Evolutionary conservation across 2,329 filamentous ascomycete genomes (phyloP), one percentile per base, ranked within the genome.

Genomic region (Fusarium brevicatenulatum): DNA sequence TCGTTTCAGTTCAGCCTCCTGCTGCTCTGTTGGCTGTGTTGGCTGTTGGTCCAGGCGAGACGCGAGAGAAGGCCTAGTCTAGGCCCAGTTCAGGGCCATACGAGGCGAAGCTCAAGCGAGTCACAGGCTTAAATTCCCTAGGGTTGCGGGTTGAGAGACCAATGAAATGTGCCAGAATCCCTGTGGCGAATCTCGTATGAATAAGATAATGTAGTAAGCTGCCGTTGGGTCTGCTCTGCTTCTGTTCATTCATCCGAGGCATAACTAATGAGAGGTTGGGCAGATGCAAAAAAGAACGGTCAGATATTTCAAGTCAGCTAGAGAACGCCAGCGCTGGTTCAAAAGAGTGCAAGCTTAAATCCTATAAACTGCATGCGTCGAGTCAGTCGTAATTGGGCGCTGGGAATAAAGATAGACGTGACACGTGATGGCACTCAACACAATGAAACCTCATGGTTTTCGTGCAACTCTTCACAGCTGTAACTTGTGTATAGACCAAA

Each of bases 1-100:
- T 34, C 28, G 34, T 68, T 44, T 68, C 42, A 72, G 73, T 73
- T 73, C 71, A 73, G 71, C 71, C 71, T 73, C 67, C 55, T 57
- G 71, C 39, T 28, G 53, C 46, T 40, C 30, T 25, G 49, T 25
- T 67, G 57, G 70, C 53, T 61, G 58, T 25, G 47, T 36, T 67
- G 57, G 71, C 59, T 66, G 63, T 64, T 61, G 66, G 71, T 55
- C 62, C 59, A 71, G 63, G 66, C 63, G 50, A 73, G 58, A 73
- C 50, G 57, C 65, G 47, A 68, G 39, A 43, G 36, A 37, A 44
- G 59, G 32, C 52, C 58, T 37, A 55, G 63, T 43, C 50, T 57
- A 47, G 58, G 49, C 40, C 39, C 46, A 62, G 63, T 40, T 54
- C 49, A 56, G 52, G 52, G 62, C 64, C 52, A 66, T 66, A 72